Base-by-base conservation (phyloP, 192 early-diverging fungal species). In the Backusella luteola region DNA sequence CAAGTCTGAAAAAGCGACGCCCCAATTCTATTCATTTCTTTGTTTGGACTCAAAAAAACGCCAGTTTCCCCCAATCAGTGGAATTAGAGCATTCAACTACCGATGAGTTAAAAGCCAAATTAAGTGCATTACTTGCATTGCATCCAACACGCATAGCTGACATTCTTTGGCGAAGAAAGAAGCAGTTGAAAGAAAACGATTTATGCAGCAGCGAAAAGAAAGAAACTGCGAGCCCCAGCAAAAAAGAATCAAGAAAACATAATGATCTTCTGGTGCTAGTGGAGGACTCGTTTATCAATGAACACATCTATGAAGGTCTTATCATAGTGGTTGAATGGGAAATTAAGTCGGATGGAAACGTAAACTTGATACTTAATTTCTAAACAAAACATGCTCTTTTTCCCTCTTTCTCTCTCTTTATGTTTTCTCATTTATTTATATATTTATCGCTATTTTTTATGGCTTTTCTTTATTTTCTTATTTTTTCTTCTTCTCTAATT, bases 271-370 rank as follows among this genome's bases (percentile, higher is more conserved):
- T 75, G 17, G 73, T 79, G 17, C 39, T 79, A 21, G 78, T 79
- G 6, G 78, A 79, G 63, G 78, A 79, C 66, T 38, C 73, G 2
- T 73, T 79, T 26, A 34, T 79, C 4, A 26, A 34, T 69, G 63
- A 79, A 66, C 67, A 79, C 21, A 69, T 79, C n/a, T 19, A 23
- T 17, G 73, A 79, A 17, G 36, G 67, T 29, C 15, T 42, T 14
- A 63, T 70, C 4, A 71, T 79, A 34, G 41, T 34, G 15, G 73
- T 79, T 8, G 67, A 79, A 67, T 79, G 73, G 73, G 78, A 79
- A 75, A 70, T 74, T 12, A 79, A 70, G 21, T 29, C 73, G 2
- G 66, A 68, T 70, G 73, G 78, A 32, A 59, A 67, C 8, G 73
- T 75, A 19, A 39, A 73, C 29, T 42, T 79, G 19, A 63, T 79